Base-by-base conservation (phyloP, 2,329 filamentous ascomycete genomes). In the Hypoxylon sp. region DNA sequence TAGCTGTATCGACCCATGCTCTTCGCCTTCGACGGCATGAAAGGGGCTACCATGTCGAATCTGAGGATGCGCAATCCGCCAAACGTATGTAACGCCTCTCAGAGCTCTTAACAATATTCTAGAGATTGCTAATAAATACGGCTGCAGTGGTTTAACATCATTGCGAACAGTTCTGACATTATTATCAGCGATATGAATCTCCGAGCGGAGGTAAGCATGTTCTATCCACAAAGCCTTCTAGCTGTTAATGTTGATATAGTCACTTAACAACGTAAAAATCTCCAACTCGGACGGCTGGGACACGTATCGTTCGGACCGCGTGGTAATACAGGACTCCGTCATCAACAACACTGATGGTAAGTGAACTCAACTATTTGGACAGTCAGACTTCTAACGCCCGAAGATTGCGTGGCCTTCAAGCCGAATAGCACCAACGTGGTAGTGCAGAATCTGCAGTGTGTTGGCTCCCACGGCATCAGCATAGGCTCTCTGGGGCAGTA, bases 401-500 rank as follows among this genome's bases (percentile, higher is more conserved):
- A 55, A 65, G 83, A 91, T 69, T 91, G 88, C 58, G 85, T 91
- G 10, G 87, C 86, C 0, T 90, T 91, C 80, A 91, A 91, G 73
- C 88, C 88, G 15, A 91, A 90, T 71, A 86, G 82, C 65, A 90
- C 86, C 38, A 81, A 89, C 62, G 83, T 90, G 6, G 72, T 90
- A 3, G 82, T 90, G 4, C 87, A 90, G 69, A 86, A 87, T 60
- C 74, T 91, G 3, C 74, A 78, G 57, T 91, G 88, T 74, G 88
- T 87, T 66, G 87, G 87, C 27, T 89, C 85, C 2, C 88, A 91
- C 67, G 88, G 88, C 33, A 90, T 91, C 63, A 87, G 83, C 8
- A 86, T 90, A n/a, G 88, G 88, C 6, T 89, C 85, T 0, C 76
- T 91, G 0, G 88, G 88, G 18, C 88, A 91, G 72, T 90, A 91